These are phyloP conservation scores for Nakazawaea peltata DNA, from an alignment of 805 yeast genomes.

Conservation along the genomic window DNA sequence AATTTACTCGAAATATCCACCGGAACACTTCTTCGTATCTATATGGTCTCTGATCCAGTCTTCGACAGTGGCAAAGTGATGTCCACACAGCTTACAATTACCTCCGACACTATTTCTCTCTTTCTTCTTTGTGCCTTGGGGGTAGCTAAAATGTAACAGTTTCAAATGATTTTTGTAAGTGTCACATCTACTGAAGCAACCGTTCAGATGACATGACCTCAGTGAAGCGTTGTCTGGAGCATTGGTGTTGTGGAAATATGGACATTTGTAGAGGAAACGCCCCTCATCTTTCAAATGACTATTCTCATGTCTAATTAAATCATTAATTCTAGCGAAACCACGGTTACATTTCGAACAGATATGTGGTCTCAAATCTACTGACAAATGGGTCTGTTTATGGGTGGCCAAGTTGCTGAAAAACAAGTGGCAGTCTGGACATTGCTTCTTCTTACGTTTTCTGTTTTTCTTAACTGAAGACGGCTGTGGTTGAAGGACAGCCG, in stretches of 20 bases:
- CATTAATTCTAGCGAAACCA: slow-evolving; percentile 86
- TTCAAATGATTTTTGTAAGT: slow-evolving; percentile 87
- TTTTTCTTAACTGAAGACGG: no score
- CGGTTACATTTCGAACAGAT: slow-evolving; percentile 70
- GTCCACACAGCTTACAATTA: slow-evolving; percentile 69
- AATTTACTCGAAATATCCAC: no score
- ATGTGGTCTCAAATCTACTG: slow-evolving; percentile 68
- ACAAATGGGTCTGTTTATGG: slow-evolving; percentile 71
- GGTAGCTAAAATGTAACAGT: slow-evolving; percentile 85
- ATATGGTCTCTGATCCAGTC: slow-evolving; percentile 76
- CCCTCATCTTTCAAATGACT: slow-evolving; percentile 78
- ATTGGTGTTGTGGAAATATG: slow-evolving; percentile 36
- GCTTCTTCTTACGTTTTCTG: slow-evolving; percentile 21
- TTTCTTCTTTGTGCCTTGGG: slow-evolving; percentile 75
- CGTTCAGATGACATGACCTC: slow-evolving; percentile 62
- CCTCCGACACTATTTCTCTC: slow-evolving; percentile 66
- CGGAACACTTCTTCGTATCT: slow-evolving; percentile 39
- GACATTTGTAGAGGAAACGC: slow-evolving; percentile 67
- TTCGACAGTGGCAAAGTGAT: slow-evolving; percentile 58
- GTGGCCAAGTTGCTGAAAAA: slow-evolving; percentile 77
- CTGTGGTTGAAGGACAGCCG: no score
- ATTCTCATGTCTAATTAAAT: slow-evolving; percentile 76
- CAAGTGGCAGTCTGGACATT: slow-evolving; percentile 28
- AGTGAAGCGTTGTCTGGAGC: slow-evolving; percentile 9
- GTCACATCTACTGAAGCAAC: slow-evolving; percentile 83